A percentile compares a stretch with the other conserved stretches of the same genome.
Conservation (phyloP, 192 early-diverging fungal genomes). For the Oehlia diaphana region DNA sequence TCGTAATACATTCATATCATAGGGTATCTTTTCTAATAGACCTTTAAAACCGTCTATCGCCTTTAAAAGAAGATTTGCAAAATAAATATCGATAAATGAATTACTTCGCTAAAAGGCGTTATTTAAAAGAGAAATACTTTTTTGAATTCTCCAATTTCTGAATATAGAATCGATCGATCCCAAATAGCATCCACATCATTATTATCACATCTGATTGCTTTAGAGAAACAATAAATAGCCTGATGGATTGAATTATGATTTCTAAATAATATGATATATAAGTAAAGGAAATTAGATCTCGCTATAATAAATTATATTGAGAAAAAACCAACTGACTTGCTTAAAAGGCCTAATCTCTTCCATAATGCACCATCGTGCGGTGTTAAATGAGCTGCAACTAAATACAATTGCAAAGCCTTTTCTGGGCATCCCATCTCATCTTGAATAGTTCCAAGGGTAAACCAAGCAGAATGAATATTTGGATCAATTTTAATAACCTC, state of each 20-base stretch:
- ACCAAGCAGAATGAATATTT: constrained; percentile 81
- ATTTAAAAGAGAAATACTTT: constrained; percentile 42
- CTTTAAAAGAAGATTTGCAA: constrained; percentile 34
- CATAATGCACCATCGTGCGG: constrained; percentile 72
- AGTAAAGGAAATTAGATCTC: not conserved
- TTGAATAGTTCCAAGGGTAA: constrained; percentile 84
- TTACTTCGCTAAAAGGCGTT: constrained; percentile 30
- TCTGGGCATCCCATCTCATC: constrained; percentile 76
- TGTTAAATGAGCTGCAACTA: constrained; percentile 90
- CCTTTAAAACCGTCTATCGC: constrained; percentile 60
- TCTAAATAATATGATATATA: constrained; percentile 28
- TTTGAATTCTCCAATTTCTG: constrained; percentile 49
- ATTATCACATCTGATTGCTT: constrained; percentile 65
- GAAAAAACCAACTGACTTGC: constrained; percentile 49
- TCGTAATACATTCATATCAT: constrained; percentile 66
- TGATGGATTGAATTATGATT: constrained; percentile 68
- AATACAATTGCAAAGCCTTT: constrained; percentile 75
- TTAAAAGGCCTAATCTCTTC: constrained; percentile 78
- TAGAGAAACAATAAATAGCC: constrained; percentile 80
- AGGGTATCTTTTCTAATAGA: constrained; percentile 61
- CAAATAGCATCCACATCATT: constrained; percentile 66
- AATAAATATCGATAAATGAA: constrained; percentile 8
- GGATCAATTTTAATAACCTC: constrained; percentile 74
- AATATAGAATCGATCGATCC: constrained; percentile 67
- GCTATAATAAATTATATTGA: too few species aligned